Conservation (phyloP, 2,329 filamentous ascomycete species). For the Claviceps paspali region DNA sequence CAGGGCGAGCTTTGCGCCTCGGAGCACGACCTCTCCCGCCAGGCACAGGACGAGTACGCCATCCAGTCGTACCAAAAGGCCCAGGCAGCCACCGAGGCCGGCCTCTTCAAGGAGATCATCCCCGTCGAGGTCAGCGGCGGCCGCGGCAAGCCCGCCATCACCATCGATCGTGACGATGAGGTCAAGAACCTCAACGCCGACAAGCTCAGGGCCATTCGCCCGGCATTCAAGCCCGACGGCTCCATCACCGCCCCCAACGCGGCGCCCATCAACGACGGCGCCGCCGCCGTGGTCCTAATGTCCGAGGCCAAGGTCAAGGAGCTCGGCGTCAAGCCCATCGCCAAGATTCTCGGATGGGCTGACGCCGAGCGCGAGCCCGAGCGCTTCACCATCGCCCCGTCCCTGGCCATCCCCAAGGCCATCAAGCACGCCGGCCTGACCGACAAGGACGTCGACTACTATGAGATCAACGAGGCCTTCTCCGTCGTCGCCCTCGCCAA, state of each 20-base stretch:
- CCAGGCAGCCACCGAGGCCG: conserved; percentile 67
- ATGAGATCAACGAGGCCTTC: conserved; percentile 99
- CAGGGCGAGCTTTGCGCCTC: conserved; percentile 80
- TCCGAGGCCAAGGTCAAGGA: conserved; percentile 90
- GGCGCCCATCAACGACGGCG: conserved; percentile 89
- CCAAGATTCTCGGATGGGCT: conserved; percentile 94
- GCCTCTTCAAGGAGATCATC: conserved; percentile 77
- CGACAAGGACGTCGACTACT: conserved; percentile 68
- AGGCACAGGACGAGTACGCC: conserved; percentile 88
- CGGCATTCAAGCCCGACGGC: conserved; percentile 67
- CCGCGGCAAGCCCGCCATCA: conserved; percentile 74
- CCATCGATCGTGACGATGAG: conserved; percentile 80
- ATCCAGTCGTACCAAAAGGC: conserved; percentile 92
- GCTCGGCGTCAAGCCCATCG: conserved; percentile 78
- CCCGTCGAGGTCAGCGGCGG: conserved; percentile 78
- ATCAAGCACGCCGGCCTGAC: conserved; percentile 83
- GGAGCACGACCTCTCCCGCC: conserved; percentile 67
- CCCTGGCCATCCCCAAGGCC: conserved; percentile 92
- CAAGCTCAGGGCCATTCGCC: conserved; percentile 73
- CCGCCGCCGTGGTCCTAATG: conserved; percentile 80
- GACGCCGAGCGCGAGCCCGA: conserved; percentile 83
- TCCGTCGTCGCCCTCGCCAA: conserved; percentile 92
- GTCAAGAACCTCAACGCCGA: conserved; percentile 83
- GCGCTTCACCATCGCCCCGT: conserved; percentile 90
- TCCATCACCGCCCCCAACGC: conserved; percentile 95